A percentile compares a stretch with the other conserved stretches of the same genome.
These are phyloP conservation scores for Debaryomyces nepalensis DNA, from an alignment of 1,139 yeast genomes.

Conservation along the genomic window DNA sequence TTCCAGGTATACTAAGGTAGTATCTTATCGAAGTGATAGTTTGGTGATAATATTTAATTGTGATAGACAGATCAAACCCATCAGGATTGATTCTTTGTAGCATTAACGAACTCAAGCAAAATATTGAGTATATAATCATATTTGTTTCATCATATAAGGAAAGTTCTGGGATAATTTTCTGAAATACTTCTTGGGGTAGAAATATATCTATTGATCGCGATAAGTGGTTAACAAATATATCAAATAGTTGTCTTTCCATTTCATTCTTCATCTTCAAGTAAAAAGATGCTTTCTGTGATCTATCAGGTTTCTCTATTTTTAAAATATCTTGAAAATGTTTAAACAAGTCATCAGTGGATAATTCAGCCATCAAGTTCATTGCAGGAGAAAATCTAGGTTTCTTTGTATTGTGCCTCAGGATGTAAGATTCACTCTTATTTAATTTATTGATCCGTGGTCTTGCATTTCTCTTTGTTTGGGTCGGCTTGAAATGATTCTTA, in stretches of 20 bases:
- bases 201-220: conserved; percentile 38
- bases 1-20: conserved; percentile 30
- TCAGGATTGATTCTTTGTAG: conserved; percentile 35
- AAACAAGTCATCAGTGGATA: conserved; percentile 31
- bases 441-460: conserved; percentile 44
- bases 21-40: conserved; percentile 39
- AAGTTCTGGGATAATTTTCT: conserved; percentile 38
- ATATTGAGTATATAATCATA: conserved; percentile 39
- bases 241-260: conserved; percentile 37
- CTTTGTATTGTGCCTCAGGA: conserved; percentile 3
- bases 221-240: conserved; percentile 36
- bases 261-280: conserved; percentile 26
- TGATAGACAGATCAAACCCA: conserved; percentile 33
- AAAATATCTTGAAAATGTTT: conserved; percentile 31
- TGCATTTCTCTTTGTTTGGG: conserved; percentile 40
- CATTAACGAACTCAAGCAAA: conserved; percentile 41
- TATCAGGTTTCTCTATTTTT: conserved; percentile 22
- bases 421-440: conserved; percentile 16
- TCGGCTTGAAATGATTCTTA: conserved; percentile 35
- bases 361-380: conserved; percentile 24
- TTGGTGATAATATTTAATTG: conserved; percentile 43
- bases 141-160: conserved; percentile 45
- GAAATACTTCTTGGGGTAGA: conserved; percentile 34
- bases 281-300: conserved; percentile 14
- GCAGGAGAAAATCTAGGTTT: conserved; percentile 8